Base-by-base conservation (phyloP, 2,329 filamentous ascomycete genomes). In the Aurifilum marmelostoma region DNA sequence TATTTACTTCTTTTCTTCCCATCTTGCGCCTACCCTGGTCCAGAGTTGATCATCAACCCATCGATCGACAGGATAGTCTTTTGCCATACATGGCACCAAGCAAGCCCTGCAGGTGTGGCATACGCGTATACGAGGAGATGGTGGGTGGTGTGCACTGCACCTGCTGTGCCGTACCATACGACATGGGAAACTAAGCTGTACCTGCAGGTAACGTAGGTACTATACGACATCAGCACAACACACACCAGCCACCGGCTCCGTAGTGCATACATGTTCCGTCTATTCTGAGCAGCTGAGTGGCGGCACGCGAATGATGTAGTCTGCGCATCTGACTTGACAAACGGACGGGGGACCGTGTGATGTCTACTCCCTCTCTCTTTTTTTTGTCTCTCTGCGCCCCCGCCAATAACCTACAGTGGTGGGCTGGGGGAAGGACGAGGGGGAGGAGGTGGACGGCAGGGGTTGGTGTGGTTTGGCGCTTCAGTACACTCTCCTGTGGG, bases 171-270 rank as follows among this genome's bases (percentile, higher is more conserved):
- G 50, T 27, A 27, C 9, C 9, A 24, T 34, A 34, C 8, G n/a
- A 8, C 5, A 21, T 7, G 12, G 41, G 21, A 47, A 3, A 34
- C 29, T 52, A 50, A 39, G 29, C 61, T 50, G 61, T 63, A 63
- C 61, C 62, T 63, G 62, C 62, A 63, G 62, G 62, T 21, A 21
- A 8, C n/a, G 5, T 11, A 47, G 7, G 43, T n/a, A 47, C 18
- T 56, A 56, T 29, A 65, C 52, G 52, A 56, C 52, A 56, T 56
- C 52, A 56, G 52, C 52, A 56, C 27, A 56, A 29, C 52, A 16
- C 12, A 29, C 50, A 47, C 52, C 52, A 56, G 52, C 52, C 52
- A 56, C 52, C 52, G 52, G 27, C 52, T 29, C 52, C 24, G 24
- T 56, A 29, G 52, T 4, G 52, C 52, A 56, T 29, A 6, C 24